Evolutionary conservation across 2,329 filamentous ascomycete species (phyloP).

Genomic region (Fusarium coffeatum): DNA sequence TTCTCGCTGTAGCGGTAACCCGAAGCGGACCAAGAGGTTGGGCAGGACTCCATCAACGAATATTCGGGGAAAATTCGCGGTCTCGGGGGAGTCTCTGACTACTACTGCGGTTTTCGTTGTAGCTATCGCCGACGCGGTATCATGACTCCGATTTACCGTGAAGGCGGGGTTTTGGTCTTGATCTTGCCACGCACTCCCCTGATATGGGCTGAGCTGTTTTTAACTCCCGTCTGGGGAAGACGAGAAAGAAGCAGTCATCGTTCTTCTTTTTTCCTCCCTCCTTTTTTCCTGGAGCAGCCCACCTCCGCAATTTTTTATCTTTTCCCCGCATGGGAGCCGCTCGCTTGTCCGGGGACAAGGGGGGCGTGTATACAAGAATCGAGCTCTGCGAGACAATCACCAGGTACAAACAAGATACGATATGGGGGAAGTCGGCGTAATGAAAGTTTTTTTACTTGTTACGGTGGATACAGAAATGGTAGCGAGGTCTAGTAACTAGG

Average conservation of each 20-base stretch:
- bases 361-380: conserved; percentile 23
- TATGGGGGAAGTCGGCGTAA: conserved; percentile 33
- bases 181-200: conserved; percentile 7
- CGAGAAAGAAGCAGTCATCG: conserved; percentile 4
- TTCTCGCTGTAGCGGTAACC: conserved; percentile 16
- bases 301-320: conserved; percentile 39
- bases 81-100: conserved; percentile 21
- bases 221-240: conserved; percentile 31
- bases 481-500: conserved; percentile 7
- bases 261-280: conserved; percentile 1
- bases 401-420: conserved; percentile 7
- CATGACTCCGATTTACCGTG: conserved; percentile 32
- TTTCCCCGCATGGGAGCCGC: conserved; percentile 43
- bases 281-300: conserved; percentile 25
- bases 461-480: conserved; percentile 27
- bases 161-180: conserved; percentile 12
- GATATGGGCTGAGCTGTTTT: neutral
- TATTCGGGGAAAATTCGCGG: conserved; percentile 37
- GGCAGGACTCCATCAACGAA: neutral
- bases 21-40: conserved; percentile 7
- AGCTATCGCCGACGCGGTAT: conserved; percentile 29
- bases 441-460: conserved; percentile 20
- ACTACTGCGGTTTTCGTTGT: conserved; percentile 13
- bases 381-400: neutral
- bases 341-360: conserved; percentile 33